Evolutionary conservation across 176 grass and related monocot genomes (phyloP), one percentile per base, ranked within the genome.

Genomic region (Miscanthus lutarioriparius): DNA sequence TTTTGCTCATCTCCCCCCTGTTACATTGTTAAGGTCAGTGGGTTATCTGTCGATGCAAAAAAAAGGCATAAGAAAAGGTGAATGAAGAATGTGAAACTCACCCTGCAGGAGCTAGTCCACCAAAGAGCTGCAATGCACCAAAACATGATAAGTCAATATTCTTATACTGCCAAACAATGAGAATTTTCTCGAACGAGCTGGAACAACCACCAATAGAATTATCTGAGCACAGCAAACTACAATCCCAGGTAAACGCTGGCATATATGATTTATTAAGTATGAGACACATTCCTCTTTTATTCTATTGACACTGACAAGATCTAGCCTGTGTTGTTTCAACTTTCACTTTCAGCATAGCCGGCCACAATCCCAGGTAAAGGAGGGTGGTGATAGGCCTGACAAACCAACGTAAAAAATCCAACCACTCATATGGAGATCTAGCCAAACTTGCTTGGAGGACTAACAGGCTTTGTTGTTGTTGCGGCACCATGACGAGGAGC

Each of bases 1-100:
- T 99, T 83, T 99, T 99, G 91, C 96, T 99, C 88, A 89, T 96
- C 84, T 99, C 90, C 32, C 86, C 83, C 75, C 92, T 91, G 82
- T 76, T 79, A 33, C 26, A 56, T 17, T 63, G 32, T 58, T 19
- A 84, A 80, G 27, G 49, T 15, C 32, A 61, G 26, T 75, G 23
- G 43, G 22, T 63, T 69, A 74, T 62, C 25, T 53, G 38, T 37
- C 53, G 26, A 82, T 15, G 7, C 53, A 27, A 37, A 61, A 61
- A 27, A 53, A 27, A 43, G 3, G 0, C 17, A 73, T 23, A 39
- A 58, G 23, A 77, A 58, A 15, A 59, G 10, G 67, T 22, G 78
- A 78, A 83, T 48, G 59, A 33, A 26, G 5, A 26, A 22, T 9
- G 39, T 48, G 75, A 75, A 79, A 94, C 91, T 89, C 37, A 99